phyloP scores from a whole-genome alignment of 768 basidiomycete genomes.

The Mrakia blollopis region DNA sequence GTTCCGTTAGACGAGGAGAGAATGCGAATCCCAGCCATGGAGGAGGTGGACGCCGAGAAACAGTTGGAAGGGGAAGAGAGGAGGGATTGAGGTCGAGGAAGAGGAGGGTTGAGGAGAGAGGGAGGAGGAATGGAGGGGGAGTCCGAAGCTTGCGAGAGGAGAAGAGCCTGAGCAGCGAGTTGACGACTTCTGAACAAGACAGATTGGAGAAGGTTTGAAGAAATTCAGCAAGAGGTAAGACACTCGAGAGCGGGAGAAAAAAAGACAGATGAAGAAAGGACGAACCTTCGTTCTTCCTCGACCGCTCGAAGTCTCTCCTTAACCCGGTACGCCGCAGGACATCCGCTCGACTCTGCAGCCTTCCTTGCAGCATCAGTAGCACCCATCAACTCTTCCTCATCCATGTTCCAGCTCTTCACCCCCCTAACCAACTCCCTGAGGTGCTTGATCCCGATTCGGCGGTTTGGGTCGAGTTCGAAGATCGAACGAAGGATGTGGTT shows the following conservation, averaged over 20 bases:
- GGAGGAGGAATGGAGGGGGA: background rate
- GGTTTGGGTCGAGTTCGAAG: constrained; percentile 61
- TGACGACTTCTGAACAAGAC: background rate
- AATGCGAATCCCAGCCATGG: background rate
- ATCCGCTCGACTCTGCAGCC: constrained; percentile 23
- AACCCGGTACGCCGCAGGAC: background rate
- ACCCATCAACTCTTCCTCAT: constrained; percentile 25
- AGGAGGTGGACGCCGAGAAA: background rate
- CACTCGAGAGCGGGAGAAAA: background rate
- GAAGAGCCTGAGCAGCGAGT: background rate
- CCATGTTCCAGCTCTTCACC: constrained; percentile 12
- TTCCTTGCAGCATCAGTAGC: constrained; percentile 20
- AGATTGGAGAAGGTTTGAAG: too few species aligned
- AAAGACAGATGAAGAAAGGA: background rate
- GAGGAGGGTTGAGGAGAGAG: background rate
- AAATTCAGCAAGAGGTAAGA: background rate
- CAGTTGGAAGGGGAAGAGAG: background rate
- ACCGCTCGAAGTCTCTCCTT: background rate
- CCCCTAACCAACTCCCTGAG: constrained; percentile 56
- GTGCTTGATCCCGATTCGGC: constrained; percentile 60
- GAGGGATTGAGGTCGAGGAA: background rate
- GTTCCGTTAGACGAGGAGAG: background rate
- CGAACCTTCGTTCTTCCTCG: constrained; percentile 4
- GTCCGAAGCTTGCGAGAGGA: background rate
- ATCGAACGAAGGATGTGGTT: constrained; percentile 65